Percentiles rank a stretch among this genome's conserved stretches.
phyloP scores from a whole-genome alignment of 2,329 filamentous ascomycete genomes.

The Thelonectria blattea region DNA sequence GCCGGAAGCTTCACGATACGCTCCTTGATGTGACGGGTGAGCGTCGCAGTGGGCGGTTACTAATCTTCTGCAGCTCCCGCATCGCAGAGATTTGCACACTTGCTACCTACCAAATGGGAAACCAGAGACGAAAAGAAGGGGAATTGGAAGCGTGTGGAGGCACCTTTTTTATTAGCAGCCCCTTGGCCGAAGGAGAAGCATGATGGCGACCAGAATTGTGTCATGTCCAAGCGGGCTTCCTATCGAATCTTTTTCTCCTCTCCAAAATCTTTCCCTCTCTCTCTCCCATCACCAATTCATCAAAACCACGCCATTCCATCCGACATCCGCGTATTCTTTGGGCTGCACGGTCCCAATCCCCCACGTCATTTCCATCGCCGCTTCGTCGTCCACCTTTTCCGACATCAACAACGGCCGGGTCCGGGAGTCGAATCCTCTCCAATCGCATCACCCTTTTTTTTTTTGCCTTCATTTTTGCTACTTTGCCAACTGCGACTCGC shows the following conservation, averaged over 20 bases:
- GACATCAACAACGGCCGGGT: not conserved
- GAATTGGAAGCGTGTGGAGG: not conserved
- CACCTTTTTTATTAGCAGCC: not conserved
- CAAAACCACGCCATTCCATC: slow-evolving; percentile 7
- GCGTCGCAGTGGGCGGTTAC: too few relatives aligned
- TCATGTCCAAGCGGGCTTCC: not conserved
- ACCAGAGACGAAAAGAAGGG: not conserved
- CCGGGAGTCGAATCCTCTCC: slow-evolving; percentile 1
- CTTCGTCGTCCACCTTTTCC: not conserved
- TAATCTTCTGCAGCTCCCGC: too few relatives aligned
- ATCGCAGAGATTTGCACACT: too few relatives aligned
- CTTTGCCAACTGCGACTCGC: not conserved
- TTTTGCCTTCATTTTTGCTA: not conserved
- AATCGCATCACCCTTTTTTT: not conserved
- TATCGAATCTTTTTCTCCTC: not conserved
- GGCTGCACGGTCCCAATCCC: slow-evolving; percentile 7
- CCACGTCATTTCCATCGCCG: slow-evolving; percentile 8
- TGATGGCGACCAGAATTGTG: not conserved
- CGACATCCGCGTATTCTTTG: slow-evolving; percentile 11
- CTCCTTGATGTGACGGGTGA: not conserved
- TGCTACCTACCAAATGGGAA: not conserved
- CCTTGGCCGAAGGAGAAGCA: not conserved
- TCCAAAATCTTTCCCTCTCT: not conserved
- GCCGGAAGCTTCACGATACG: not conserved
- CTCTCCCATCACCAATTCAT: not conserved